These are phyloP conservation scores for Tremellales sp. DNA, from an alignment of 1,284 basidiomycete genomes.

Conservation along the genomic window DNA sequence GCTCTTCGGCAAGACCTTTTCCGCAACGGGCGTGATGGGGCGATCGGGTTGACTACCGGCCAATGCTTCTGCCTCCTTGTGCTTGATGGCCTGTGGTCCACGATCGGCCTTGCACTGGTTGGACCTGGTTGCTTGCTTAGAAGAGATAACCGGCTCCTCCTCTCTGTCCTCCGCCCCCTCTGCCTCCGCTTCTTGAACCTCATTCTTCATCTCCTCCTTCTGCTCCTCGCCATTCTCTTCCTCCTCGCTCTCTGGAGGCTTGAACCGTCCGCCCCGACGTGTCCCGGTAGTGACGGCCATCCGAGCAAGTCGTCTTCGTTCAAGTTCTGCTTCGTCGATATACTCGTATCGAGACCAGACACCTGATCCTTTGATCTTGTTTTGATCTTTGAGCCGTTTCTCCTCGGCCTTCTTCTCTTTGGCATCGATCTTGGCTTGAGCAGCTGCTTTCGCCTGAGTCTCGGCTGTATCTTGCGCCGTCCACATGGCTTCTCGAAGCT, in stretches of 20 bases:
- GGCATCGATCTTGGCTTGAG: slow-evolving; percentile 21
- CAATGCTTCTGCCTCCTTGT: not conserved
- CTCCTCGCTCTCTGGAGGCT: slow-evolving; percentile 14
- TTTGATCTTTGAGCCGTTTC: slow-evolving; percentile 24
- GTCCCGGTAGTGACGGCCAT: slow-evolving; percentile 32
- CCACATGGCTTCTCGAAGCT: slow-evolving; percentile 27
- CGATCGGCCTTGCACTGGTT: not conserved
- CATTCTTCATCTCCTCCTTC: slow-evolving; percentile 9
- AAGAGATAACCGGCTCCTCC: not conserved
- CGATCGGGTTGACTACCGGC: not conserved
- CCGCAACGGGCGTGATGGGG: not conserved
- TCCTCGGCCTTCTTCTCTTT: slow-evolving; percentile 22
- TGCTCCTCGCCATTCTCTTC: slow-evolving; percentile 9
- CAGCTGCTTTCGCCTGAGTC: slow-evolving; percentile 6
- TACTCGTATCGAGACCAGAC: slow-evolving; percentile 38
- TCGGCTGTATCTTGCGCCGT: slow-evolving; percentile 16
- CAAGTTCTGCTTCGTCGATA: slow-evolving; percentile 26
- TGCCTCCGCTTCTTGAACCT: slow-evolving; percentile 5
- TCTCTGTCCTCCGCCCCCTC: slow-evolving; percentile 5
- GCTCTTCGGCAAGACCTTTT: not conserved
- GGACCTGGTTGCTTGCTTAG: not conserved
- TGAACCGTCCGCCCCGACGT: slow-evolving; percentile 28
- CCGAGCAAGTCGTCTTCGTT: slow-evolving; percentile 19
- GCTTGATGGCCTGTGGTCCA: no score
- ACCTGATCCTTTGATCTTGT: slow-evolving; percentile 33